Percentiles rank a stretch among this genome's conserved stretches.
These are phyloP conservation scores for Plantago lanceolata DNA, from an alignment of 305 asterid species.

Conservation along the genomic window DNA sequence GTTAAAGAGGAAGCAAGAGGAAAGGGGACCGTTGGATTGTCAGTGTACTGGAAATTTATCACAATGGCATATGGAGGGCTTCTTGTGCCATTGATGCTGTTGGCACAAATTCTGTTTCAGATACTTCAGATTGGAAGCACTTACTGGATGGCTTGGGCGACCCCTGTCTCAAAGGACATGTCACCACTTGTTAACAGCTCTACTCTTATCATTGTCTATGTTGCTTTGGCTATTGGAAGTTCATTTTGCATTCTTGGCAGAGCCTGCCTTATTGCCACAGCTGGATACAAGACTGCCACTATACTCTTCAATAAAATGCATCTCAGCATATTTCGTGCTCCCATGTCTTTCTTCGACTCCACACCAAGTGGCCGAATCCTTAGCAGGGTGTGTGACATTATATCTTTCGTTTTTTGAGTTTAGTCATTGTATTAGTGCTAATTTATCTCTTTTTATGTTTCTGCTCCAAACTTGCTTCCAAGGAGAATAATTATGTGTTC, in stretches of 20 bases:
- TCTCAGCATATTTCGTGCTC: slow-evolving; percentile 69
- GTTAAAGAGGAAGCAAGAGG: slow-evolving; percentile 92
- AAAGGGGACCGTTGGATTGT: slow-evolving; percentile 66
- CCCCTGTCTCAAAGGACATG: slow-evolving; percentile 60
- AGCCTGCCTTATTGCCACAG: slow-evolving; percentile 41
- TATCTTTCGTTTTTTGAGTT: no score
- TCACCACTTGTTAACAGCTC: slow-evolving; percentile 45
- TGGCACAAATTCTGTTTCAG: slow-evolving; percentile 54
- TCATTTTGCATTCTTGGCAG: slow-evolving; percentile 55
- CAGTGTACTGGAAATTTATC: slow-evolving; percentile 69
- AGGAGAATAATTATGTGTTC: not conserved
- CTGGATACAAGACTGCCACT: slow-evolving; percentile 60
- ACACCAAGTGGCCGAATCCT: slow-evolving; percentile 91
- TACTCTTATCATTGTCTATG: slow-evolving; percentile 62
- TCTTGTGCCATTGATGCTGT: slow-evolving; percentile 59
- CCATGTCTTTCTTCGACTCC: slow-evolving; percentile 93
- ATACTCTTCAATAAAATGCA: slow-evolving; percentile 66
- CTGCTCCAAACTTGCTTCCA: no score
- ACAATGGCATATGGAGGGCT: slow-evolving; percentile 70
- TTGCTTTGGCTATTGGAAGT: slow-evolving; percentile 52
- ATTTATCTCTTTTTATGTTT: no score
- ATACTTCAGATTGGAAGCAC: slow-evolving; percentile 78
- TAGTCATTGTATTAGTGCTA: not conserved
- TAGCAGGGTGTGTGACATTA: slow-evolving; percentile 47
- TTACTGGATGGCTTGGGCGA: slow-evolving; percentile 99